These are phyloP conservation scores for Cajanus cajan DNA, from an alignment of 306 rosid species.

Conservation along the genomic window DNA sequence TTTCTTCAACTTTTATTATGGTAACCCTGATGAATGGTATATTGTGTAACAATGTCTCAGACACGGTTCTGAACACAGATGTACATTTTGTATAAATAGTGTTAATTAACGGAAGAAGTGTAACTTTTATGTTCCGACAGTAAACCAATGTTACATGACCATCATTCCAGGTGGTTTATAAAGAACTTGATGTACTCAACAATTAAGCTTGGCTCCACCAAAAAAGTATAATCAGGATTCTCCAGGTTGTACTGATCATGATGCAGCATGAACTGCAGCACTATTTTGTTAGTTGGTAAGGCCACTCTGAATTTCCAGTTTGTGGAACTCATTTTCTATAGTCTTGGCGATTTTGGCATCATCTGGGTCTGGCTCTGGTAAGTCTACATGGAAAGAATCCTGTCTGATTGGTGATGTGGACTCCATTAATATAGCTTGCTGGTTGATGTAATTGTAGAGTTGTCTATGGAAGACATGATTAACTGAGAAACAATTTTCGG, in stretches of 20 bases:
- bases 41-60: not conserved
- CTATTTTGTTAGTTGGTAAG: not conserved
- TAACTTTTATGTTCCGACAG: not conserved
- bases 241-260: not conserved
- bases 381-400: conserved; percentile 57
- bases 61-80: not conserved
- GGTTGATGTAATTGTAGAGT: conserved; percentile 48
- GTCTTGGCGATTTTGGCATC: conserved; percentile 46
- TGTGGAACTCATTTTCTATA: conserved; percentile 45
- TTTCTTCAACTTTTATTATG: not conserved
- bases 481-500: conserved; percentile 54
- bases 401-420: conserved; percentile 44
- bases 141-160: not conserved
- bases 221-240: not conserved
- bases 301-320: not conserved
- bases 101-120: not conserved
- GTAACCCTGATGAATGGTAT: not conserved
- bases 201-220: not conserved
- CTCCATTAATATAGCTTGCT: conserved; percentile 40
- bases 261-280: not conserved
- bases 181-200: not conserved
- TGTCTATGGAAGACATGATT: conserved; percentile 64
- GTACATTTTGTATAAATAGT: not conserved
- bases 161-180: not conserved
- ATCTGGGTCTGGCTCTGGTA: conserved; percentile 54